These are phyloP conservation scores for Globisporangium yorkense DNA, from an alignment of 352 stramenopile genomes.

Conservation along the genomic window DNA sequence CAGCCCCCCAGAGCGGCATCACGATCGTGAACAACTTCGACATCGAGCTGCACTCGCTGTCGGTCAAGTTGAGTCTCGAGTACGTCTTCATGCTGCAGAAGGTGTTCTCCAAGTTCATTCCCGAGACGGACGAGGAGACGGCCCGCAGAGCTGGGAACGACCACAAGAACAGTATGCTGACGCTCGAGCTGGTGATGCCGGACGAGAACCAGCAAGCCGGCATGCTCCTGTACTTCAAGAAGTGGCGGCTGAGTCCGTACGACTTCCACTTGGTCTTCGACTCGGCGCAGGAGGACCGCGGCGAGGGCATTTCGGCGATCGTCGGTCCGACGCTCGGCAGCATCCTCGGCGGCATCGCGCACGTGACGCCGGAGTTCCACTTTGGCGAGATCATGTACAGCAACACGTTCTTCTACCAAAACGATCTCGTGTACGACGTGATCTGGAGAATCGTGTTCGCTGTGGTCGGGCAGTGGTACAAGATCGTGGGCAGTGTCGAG, in stretches of 20 bases:
- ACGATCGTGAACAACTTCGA: constrained; percentile 78
- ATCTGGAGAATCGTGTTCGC: constrained; percentile 65
- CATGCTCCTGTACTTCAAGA: constrained; percentile 82
- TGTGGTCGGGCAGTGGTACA: constrained; percentile 84
- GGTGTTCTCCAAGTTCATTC: constrained; percentile 70
- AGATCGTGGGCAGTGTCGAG: constrained; percentile 84
- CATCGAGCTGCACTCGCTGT: constrained; percentile 59
- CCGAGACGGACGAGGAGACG: constrained; percentile 58
- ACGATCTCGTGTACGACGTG: constrained; percentile 76
- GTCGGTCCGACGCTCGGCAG: constrained; percentile 78
- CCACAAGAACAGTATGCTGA: constrained; percentile 51
- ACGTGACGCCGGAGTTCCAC: constrained; percentile 78
- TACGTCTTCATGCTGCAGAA: constrained; percentile 72
- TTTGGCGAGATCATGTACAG: constrained; percentile 67
- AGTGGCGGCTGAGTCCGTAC: constrained; percentile 60
- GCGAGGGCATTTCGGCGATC: constrained; percentile 76
- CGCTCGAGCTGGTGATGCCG: constrained; percentile 42
- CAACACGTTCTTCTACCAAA: constrained; percentile 84
- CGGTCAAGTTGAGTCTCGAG: constrained; percentile 76
- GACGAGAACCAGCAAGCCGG: constrained; percentile 39
- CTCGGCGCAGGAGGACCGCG: constrained; percentile 69
- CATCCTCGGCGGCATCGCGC: constrained; percentile 83
- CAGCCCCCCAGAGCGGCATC: constrained; percentile 57
- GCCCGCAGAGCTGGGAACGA: constrained; percentile 56
- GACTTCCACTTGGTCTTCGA: constrained; percentile 83